phyloP scores from a whole-genome alignment of 2,329 filamentous ascomycete genomes.

The Fusarium zealandicum region DNA sequence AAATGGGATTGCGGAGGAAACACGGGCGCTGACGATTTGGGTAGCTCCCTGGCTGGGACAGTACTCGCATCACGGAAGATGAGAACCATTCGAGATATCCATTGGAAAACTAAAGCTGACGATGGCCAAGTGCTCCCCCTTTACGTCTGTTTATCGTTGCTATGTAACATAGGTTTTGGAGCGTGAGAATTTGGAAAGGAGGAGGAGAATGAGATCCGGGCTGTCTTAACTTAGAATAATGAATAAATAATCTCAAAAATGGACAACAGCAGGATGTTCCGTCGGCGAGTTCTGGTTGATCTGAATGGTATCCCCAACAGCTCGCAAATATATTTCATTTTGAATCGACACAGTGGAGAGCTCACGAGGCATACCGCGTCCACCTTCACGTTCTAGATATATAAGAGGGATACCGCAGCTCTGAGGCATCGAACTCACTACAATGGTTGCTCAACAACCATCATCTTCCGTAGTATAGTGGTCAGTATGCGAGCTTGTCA shows the following conservation, averaged over 20 bases:
- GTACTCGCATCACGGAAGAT: conserved; percentile 13
- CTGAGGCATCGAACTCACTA: conserved; percentile 11
- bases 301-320: too few species aligned
- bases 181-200: neutral
- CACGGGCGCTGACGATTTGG: conserved; percentile 8
- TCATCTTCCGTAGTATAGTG: conserved; percentile 23
- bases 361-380: too few species aligned
- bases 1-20: neutral
- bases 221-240: neutral
- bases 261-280: neutral
- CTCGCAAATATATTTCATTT: too few species aligned
- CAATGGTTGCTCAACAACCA: conserved; percentile 8
- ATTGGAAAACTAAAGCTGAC: conserved; percentile 25
- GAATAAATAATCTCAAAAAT: neutral
- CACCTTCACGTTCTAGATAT: neutral
- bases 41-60: conserved; percentile 5
- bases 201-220: neutral
- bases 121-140: conserved; percentile 12
- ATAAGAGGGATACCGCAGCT: neutral
- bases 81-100: conserved; percentile 17
- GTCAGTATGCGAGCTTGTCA: conserved; percentile 22
- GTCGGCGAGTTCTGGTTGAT: too few species aligned
- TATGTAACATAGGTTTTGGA: neutral
- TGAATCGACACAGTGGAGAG: too few species aligned
- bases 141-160: conserved; percentile 3